Evolutionary conservation across 2,329 filamentous ascomycete species (phyloP).

Genomic region (Metarhizium brunneum): DNA sequence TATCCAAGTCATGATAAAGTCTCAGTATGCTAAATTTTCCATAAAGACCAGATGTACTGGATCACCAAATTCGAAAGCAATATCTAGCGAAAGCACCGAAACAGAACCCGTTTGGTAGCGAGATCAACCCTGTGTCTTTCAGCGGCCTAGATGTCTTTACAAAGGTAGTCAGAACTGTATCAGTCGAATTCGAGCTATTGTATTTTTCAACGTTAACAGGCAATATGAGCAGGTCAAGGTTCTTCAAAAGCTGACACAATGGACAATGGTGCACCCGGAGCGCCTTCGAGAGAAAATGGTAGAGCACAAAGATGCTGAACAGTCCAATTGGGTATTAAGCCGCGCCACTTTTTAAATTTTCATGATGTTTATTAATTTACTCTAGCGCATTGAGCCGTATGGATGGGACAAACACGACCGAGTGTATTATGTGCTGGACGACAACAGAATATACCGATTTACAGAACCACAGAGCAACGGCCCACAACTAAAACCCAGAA

Average conservation of each 20-base stretch:
- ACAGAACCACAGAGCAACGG: slow-evolving; percentile 60
- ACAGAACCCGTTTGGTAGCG: slow-evolving; percentile 76
- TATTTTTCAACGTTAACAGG: not conserved
- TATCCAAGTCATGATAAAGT: not conserved
- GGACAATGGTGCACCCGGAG: slow-evolving; percentile 82
- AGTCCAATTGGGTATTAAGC: slow-evolving; percentile 66
- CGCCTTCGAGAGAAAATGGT: slow-evolving; percentile 79
- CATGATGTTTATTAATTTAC: slow-evolving; percentile 10
- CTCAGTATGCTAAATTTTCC: not conserved
- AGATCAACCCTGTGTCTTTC: slow-evolving; percentile 65
- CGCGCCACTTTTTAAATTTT: slow-evolving; percentile 5
- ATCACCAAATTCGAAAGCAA: slow-evolving; percentile 86
- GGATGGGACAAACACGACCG: slow-evolving; percentile 87
- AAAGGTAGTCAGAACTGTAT: slow-evolving; percentile 44
- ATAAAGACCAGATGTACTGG: slow-evolving; percentile 71
- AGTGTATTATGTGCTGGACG: slow-evolving; percentile 83
- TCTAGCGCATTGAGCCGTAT: slow-evolving; percentile 64
- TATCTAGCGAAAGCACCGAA: slow-evolving; percentile 72
- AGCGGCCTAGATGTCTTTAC: slow-evolving; percentile 71
- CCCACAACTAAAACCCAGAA: slow-evolving; percentile 58
- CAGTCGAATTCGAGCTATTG: not conserved
- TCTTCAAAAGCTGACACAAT: slow-evolving; percentile 80
- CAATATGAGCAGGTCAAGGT: slow-evolving; percentile 50
- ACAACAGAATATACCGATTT: slow-evolving; percentile 83
- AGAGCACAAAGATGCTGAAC: slow-evolving; percentile 71